Evolutionary conservation across 1,139 yeast species (phyloP).

Genomic region (Pichia sp.): DNA sequence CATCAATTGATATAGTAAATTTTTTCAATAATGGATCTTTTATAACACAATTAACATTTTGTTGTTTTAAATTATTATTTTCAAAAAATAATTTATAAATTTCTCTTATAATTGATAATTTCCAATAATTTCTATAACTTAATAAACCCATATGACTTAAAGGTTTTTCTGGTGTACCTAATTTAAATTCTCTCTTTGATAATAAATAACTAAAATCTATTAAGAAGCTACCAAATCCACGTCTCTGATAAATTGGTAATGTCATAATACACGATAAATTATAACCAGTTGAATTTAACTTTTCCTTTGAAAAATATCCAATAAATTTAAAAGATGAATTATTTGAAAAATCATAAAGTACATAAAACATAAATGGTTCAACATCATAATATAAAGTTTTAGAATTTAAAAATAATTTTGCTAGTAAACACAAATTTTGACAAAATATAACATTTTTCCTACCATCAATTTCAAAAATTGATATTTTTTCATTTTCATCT

Average conservation of each 20-base stretch:
- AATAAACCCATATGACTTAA: constrained; percentile 78
- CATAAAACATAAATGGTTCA: constrained; percentile 88
- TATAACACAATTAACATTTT: neutral
- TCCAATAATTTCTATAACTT: constrained; percentile 89
- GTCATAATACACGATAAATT: constrained; percentile 90
- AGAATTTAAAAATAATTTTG: constrained; percentile 83
- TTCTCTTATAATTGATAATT: constrained; percentile 49
- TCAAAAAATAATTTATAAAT: constrained; percentile 26
- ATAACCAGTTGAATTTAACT: constrained; percentile 64
- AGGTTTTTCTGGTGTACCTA: constrained; percentile 95
- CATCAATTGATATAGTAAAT: constrained; percentile 45
- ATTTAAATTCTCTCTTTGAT: constrained; percentile 64
- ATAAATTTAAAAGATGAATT: constrained; percentile 60
- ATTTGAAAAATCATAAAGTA: constrained; percentile 42
- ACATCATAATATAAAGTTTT: constrained; percentile 92
- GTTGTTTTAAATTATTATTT: neutral
- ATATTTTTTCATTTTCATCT: constrained; percentile 39
- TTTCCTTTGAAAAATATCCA: constrained; percentile 92
- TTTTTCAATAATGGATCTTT: neutral
- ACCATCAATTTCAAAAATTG: constrained; percentile 92
- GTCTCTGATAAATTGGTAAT: constrained; percentile 78
- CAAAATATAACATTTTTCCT: constrained; percentile 76
- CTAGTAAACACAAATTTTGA: constrained; percentile 81
- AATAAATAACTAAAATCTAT: constrained; percentile 86
- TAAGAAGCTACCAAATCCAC: constrained; percentile 83